Evolutionary conservation across 345 rosid species (phyloP).

Genomic region (Eucalyptus coolabah): DNA sequence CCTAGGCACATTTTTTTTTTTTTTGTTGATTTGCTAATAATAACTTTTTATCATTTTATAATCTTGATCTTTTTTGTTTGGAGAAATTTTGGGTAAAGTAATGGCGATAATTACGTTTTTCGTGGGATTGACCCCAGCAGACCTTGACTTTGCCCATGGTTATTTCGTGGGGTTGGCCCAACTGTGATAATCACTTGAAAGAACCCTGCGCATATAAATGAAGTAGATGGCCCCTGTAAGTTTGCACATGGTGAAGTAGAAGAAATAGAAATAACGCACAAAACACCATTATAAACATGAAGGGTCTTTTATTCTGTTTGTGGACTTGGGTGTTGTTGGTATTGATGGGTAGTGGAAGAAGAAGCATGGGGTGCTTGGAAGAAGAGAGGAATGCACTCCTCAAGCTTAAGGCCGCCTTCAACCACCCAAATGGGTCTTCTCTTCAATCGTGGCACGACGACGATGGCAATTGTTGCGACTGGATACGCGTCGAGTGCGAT

Average conservation of each 20-base stretch:
- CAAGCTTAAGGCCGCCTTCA: not conserved
- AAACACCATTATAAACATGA: not conserved
- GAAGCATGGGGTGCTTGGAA: not conserved
- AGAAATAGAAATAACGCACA: not conserved
- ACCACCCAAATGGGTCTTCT: not conserved
- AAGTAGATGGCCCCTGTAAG: not conserved
- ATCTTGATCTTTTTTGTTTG: too few relatives aligned
- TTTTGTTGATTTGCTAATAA: not conserved
- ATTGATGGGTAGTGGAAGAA: not conserved
- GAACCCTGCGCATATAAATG: not conserved
- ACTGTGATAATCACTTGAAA: not conserved
- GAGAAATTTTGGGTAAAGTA: not conserved
- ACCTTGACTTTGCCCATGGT: too few relatives aligned
- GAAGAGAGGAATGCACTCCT: not conserved
- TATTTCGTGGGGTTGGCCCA: not conserved
- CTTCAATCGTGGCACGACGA: accelerated
- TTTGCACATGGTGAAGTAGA: not conserved
- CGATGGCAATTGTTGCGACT: accelerated
- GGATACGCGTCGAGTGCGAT: accelerated
- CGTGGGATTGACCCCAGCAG: not conserved
- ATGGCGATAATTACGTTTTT: accelerated
- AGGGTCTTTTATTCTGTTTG: not conserved
- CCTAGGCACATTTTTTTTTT: too few relatives aligned
- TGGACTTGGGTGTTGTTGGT: not conserved
- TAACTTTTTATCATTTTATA: too few relatives aligned